These are phyloP conservation scores for Aphanomyces invadans DNA, from an alignment of 352 stramenopile species.

Conservation along the genomic window DNA sequence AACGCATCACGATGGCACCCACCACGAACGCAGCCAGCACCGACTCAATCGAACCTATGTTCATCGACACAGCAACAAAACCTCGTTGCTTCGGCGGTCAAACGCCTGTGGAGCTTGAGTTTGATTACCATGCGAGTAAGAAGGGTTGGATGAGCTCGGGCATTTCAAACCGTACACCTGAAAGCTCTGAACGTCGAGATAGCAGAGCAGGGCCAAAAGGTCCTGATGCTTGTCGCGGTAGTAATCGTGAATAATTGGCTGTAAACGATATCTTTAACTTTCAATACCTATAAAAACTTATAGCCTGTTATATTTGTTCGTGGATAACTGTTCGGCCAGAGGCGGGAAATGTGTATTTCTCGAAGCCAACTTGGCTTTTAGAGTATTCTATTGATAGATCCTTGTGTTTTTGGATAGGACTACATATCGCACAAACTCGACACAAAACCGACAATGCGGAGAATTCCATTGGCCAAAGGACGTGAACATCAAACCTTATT, in stretches of 20 bases:
- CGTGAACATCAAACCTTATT: no score
- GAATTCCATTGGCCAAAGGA: no score
- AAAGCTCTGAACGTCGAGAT: background rate
- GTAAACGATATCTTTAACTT: background rate
- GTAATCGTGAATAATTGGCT: no score
- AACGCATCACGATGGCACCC: constrained; percentile 12
- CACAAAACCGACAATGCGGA: constrained; percentile 6
- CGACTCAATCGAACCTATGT: background rate
- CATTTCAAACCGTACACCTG: background rate
- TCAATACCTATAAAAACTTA: background rate
- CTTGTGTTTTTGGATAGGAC: no score
- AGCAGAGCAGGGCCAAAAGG: background rate
- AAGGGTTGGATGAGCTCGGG: constrained; percentile 7
- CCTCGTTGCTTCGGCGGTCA: constrained; percentile 1
- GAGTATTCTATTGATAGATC: no score
- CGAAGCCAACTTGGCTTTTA: no score
- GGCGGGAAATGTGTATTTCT: background rate
- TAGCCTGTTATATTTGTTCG: background rate
- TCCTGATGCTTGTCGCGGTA: constrained; percentile 1
- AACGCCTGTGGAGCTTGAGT: background rate
- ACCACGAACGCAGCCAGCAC: background rate
- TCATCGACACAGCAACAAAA: background rate
- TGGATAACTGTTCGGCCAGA: background rate
- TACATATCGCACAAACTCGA: constrained; percentile 2
- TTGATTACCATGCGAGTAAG: constrained; percentile 1